Base-by-base conservation (phyloP, 352 stramenopile species). In the Aphanomyces invadans region DNA sequence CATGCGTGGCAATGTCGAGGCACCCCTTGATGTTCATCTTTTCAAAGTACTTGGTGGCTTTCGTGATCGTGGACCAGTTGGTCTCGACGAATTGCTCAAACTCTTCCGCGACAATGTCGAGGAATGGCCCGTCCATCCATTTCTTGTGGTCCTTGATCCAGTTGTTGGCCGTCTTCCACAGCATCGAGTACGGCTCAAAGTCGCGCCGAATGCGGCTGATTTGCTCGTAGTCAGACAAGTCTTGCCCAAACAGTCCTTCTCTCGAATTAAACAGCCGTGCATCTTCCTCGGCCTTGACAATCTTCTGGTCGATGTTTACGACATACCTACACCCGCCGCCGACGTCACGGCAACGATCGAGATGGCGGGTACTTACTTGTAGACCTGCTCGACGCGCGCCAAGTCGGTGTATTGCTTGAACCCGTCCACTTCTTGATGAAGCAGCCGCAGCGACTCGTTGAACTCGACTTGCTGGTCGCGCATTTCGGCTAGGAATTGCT, bases 181-280 rank as follows among this genome's bases (percentile, higher is more conserved):
- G 72, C 44, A 93, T 81, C n/a, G 87, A 93, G 69, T 97, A 98
- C 5, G 94, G 91, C 56, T 98, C 92, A 70, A 98, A 98, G 33
- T 91, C 78, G 29, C 96, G 92, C 0, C 80, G 75, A 49, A 98
- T 90, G 48, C 94, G 89, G 44, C 86, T 76, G 23, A 98, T 84
- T 60, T 94, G 76, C 45, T 90, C 79, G 60, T 98, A 98, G 64
- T 97, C 88, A 2, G 92, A 96, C n/a, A 93, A 70, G 25, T 95
- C 81, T 23, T 88, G 77, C 7, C 78, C 83, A 28, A 97, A 97
- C 4, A 97, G 71, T 7, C 72, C 72, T 70, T 98, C 93, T 17
- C 93, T 86, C 2, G 86, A 95, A 65, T 98, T 98, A 68, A 97
- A 98, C 1, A 95, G 69, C 25, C 79, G 74, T 4, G 92, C 77